phyloP scores from a whole-genome alignment of 352 stramenopile species.

The Discostella stelligera region DNA sequence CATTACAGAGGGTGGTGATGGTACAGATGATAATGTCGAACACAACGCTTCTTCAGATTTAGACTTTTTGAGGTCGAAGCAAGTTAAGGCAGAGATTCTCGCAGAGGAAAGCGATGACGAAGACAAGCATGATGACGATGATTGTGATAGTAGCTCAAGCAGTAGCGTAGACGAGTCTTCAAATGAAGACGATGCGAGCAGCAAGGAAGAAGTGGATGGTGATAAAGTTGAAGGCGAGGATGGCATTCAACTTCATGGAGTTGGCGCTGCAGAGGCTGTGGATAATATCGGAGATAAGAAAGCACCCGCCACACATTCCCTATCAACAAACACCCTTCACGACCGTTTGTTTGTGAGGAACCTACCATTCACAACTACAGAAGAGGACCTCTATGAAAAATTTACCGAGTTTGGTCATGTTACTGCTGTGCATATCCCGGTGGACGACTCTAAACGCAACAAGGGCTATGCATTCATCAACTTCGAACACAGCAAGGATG shows the following conservation, averaged over 20 bases:
- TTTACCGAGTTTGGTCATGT: slow-evolving; percentile 89
- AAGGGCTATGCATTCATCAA: slow-evolving; percentile 98
- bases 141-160: slow-evolving; percentile 14
- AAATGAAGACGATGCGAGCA: slow-evolving; percentile 35
- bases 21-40: slow-evolving; percentile 35
- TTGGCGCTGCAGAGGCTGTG: neutral
- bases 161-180: slow-evolving; percentile 39
- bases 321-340: slow-evolving; percentile 20
- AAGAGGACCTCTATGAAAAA: slow-evolving; percentile 92
- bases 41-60: slow-evolving; percentile 85
- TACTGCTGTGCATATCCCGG: slow-evolving; percentile 92
- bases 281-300: slow-evolving; percentile 23
- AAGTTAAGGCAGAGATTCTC: slow-evolving; percentile 46
- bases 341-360: slow-evolving; percentile 96
- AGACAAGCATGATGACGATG: slow-evolving; percentile 29
- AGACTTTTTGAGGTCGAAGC: slow-evolving; percentile 88
- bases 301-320: slow-evolving; percentile 7
- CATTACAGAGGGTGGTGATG: slow-evolving; percentile 30
- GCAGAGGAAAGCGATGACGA: slow-evolving; percentile 53
- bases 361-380: slow-evolving; percentile 92
- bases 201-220: slow-evolving; percentile 54
- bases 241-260: slow-evolving; percentile 5
- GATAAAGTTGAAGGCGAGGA: slow-evolving; percentile 14
- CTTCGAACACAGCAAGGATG: slow-evolving; percentile 90
- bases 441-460: slow-evolving; percentile 92